Base-by-base conservation (phyloP, 164 flowering plant genomes). In the Nymphaea thermarum region DNA sequence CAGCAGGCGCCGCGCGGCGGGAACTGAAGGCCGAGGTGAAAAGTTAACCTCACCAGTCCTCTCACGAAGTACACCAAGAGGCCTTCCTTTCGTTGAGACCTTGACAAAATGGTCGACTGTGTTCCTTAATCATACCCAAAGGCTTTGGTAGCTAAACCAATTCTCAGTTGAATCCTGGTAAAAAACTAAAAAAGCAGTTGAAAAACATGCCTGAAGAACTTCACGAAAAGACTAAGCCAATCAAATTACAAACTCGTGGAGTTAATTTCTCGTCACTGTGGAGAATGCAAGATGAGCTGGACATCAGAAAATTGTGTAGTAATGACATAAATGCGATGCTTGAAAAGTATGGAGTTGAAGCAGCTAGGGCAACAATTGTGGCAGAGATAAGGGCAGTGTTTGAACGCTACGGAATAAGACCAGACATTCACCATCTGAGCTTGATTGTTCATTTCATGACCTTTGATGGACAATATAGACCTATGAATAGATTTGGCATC, bases 401-500 rank as follows among this genome's bases (percentile, higher is more conserved):
- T 71, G 73, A 69, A 1, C 71, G 79, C 0, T 90, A 95, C 62
- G 96, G 93, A 0, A 86, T 92, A 41, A 69, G 82, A 43, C 88
- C 90, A 5, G 82, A 89, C 68, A 77, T 72, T 42, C 78, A 96
- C 44, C 99, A 92, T 76, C 68, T 95, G 41, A 74, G 79, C 25
- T 77, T 95, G 4, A 85, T 95, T 66, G 97, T 96, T 0, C 97
- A 95, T 69, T 92, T 66, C 75, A 95, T 95, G 99, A 92, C 99
- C 12, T 87, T 83, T 10, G 60, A 83, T 0, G 99, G 99, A 42
- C 81, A 78, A 8, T 92, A 83, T 62, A 81, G 91, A 11, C 87
- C 98, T 4, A 79, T 95, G 91, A 95, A 80, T 77, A 77, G 99
- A 71, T 66, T 55, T 44, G 98, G 99, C 57, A 90, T 90, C 0